These are phyloP conservation scores for Aureobasidium sp. DNA, from an alignment of 2,329 filamentous ascomycete species.

Conservation along the genomic window DNA sequence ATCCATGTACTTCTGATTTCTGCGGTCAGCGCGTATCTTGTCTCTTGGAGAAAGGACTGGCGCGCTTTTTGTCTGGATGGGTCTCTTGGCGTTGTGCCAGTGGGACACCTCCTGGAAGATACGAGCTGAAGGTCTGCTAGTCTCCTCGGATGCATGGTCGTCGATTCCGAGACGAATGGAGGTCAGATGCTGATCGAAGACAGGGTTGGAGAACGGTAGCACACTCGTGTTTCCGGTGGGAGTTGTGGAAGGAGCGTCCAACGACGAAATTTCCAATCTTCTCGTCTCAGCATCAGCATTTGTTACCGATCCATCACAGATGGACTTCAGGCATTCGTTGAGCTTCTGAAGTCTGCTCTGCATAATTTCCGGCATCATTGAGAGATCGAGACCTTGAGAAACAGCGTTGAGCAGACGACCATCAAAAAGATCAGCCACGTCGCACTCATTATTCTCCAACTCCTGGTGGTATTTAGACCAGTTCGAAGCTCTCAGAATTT, in stretches of 20 bases:
- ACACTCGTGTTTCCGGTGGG: constrained; percentile 22
- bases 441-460: constrained; percentile 25
- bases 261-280: neutral
- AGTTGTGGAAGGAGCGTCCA: neutral
- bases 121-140: constrained; percentile 28
- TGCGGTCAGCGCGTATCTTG: constrained; percentile 35
- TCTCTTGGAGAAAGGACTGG: constrained; percentile 22
- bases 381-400: neutral
- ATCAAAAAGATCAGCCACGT: constrained; percentile 49
- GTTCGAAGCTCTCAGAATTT: constrained; percentile 29
- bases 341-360: neutral
- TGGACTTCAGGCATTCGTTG: neutral
- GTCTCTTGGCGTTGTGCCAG: constrained; percentile 55
- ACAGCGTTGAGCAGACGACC: constrained; percentile 39
- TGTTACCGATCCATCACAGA: neutral
- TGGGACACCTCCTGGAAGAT: constrained; percentile 46
- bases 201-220: constrained; percentile 39
- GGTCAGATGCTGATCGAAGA: constrained; percentile 41
- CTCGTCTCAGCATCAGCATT: neutral
- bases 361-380: neutral
- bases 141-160: constrained; percentile 25
- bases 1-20: constrained; percentile 57
- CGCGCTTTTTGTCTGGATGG: constrained; percentile 36
- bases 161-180: constrained; percentile 35
- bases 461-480: constrained; percentile 28